Conservation (phyloP, 2,329 filamentous ascomycete species). For the Cordyceps pruinosa region DNA sequence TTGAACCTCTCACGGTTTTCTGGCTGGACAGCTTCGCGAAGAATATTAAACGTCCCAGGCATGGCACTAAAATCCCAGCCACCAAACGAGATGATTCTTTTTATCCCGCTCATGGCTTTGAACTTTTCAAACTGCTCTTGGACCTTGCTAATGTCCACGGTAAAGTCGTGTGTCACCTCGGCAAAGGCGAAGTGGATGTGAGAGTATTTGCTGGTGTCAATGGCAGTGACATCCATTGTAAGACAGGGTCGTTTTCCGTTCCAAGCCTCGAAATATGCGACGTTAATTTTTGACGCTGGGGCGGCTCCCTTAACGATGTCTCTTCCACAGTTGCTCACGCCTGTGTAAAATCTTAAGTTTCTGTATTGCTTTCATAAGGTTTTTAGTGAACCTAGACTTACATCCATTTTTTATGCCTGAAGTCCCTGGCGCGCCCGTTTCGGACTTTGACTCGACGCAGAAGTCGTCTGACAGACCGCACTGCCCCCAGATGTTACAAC, state of each 20-base stretch:
- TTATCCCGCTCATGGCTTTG: constrained; percentile 22
- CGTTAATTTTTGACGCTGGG: constrained; percentile 14
- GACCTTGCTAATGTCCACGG: constrained; percentile 16
- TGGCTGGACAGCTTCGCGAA: constrained; percentile 23
- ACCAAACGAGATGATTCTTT: constrained; percentile 30
- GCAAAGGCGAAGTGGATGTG: constrained; percentile 30
- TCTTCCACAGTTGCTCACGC: too few relatives aligned
- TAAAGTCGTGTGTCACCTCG: constrained; percentile 18
- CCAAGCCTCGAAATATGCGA: constrained; percentile 30
- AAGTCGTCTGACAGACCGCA: constrained; percentile 36
- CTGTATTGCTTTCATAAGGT: too few relatives aligned
- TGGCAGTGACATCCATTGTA: constrained; percentile 23
- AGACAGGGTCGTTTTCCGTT: constrained; percentile 24
- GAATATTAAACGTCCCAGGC: constrained; percentile 20
- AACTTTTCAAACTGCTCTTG: constrained; percentile 25
- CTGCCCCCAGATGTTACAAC: constrained; percentile 32
- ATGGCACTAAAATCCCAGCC: constrained; percentile 28
- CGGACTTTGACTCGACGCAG: constrained; percentile 22
- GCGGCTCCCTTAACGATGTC: constrained; percentile 21
- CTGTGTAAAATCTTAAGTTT: too few relatives aligned
- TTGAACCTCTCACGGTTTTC: constrained; percentile 32
- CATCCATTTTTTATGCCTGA: constrained; percentile 22
- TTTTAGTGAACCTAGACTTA: too few relatives aligned
- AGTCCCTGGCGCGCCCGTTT: constrained; percentile 31
- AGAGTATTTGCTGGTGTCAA: constrained; percentile 16